Conservation (phyloP, 2,329 filamentous ascomycete species). For the Aspergillus ruber region DNA sequence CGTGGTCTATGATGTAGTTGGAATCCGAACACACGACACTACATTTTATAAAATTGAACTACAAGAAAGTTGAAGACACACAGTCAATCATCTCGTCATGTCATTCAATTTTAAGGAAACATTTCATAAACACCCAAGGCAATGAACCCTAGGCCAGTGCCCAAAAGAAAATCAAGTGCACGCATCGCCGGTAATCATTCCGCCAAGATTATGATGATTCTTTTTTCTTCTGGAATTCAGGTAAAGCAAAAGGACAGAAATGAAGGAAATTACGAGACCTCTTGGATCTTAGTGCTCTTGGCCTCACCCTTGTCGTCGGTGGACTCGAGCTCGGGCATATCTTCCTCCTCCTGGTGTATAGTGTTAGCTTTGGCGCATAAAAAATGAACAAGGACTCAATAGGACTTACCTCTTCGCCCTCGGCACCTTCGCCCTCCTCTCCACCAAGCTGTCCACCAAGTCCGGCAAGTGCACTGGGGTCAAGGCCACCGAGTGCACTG, state of each 20-base stretch:
- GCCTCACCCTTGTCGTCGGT: slow-evolving; percentile 38
- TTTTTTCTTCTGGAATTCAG: slow-evolving; percentile 19
- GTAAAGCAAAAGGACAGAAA: slow-evolving; percentile 5
- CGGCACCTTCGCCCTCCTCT: slow-evolving; percentile 29
- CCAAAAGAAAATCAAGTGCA: neutral
- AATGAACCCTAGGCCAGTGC: neutral
- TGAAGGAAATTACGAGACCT: slow-evolving; percentile 22
- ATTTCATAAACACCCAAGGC: slow-evolving; percentile 1
- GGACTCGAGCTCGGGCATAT: slow-evolving; percentile 68
- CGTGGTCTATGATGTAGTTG: too few relatives aligned
- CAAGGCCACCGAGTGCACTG: slow-evolving; percentile 47
- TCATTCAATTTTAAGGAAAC: neutral
- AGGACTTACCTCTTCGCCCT: slow-evolving; percentile 40
- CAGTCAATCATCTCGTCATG: neutral
- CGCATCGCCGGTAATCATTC: slow-evolving; percentile 6
- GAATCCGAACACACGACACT: neutral
- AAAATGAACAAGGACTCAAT: slow-evolving; percentile 39
- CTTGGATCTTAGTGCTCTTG: slow-evolving; percentile 33
- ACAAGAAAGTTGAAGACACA: too few relatives aligned
- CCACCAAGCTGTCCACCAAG: slow-evolving; percentile 37
- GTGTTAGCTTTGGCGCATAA: slow-evolving; percentile 4
- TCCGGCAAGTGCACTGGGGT: slow-evolving; percentile 8
- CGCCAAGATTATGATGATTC: slow-evolving; percentile 4
- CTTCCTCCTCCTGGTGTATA: slow-evolving; percentile 52
- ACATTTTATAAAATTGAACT: too few relatives aligned